These are phyloP conservation scores for Neurospora sp. DNA, from an alignment of 2,329 filamentous ascomycete species.

Conservation along the genomic window DNA sequence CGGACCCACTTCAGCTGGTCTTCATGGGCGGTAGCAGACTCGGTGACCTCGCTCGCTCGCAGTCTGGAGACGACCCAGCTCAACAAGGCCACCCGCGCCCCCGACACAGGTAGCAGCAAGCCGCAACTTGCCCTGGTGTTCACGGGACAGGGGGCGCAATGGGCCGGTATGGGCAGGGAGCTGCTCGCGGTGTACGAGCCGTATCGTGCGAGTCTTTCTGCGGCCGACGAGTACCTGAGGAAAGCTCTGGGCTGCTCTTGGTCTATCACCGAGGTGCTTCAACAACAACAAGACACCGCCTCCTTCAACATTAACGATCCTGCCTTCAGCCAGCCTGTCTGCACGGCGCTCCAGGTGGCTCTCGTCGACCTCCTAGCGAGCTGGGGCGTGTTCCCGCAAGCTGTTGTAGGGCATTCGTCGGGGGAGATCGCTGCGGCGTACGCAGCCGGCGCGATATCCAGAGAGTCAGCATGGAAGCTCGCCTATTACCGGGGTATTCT, in stretches of 20 bases:
- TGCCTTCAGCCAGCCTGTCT: conserved; percentile 22
- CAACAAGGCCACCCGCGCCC: too few species aligned
- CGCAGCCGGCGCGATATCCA: conserved; percentile 18
- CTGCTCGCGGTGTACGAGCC: background rate
- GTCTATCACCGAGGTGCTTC: too few species aligned
- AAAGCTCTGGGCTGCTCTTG: too few species aligned
- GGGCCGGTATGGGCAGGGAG: conserved; percentile 5
- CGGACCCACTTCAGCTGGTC: too few species aligned
- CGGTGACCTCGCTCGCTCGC: too few species aligned
- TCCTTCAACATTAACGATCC: conserved; percentile 17
- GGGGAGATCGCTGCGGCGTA: conserved; percentile 30
- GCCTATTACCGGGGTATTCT: conserved; percentile 25
- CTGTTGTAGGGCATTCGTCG: conserved; percentile 25
- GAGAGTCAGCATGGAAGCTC: conserved; percentile 21
- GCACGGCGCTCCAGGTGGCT: conserved; percentile 25
- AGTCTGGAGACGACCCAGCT: too few species aligned
- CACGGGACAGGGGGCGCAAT: conserved; percentile 2
- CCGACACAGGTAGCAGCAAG: background rate
- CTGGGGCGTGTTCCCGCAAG: conserved; percentile 18
- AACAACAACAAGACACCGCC: too few species aligned
- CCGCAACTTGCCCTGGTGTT: conserved; percentile 2
- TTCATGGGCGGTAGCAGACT: too few species aligned
- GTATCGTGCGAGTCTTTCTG: too few species aligned
- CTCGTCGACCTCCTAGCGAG: conserved; percentile 23
- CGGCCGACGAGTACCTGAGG: too few species aligned